phyloP scores from a whole-genome alignment of 108 stramenopile species.

The Nitzschia inconspicua region DNA sequence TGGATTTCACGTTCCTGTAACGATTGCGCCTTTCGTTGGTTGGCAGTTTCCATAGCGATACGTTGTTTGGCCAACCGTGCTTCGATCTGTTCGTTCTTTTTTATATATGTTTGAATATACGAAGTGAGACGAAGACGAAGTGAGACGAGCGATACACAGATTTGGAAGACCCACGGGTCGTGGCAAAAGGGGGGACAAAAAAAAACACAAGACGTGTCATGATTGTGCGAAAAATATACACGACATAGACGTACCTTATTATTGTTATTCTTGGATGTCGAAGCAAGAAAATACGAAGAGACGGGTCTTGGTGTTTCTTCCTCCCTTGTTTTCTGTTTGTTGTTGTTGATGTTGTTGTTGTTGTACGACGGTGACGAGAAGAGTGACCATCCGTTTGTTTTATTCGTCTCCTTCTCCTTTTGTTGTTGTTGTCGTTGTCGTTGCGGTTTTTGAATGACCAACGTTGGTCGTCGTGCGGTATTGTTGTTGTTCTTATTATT shows the following conservation, averaged over 20 bases:
- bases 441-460: neutral
- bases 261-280: neutral
- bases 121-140: neutral
- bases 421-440: no score
- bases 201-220: neutral
- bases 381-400: neutral
- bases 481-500: neutral
- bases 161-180: neutral
- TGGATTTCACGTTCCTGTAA: neutral
- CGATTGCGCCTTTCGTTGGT: neutral
- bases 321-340: neutral
- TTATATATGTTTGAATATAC: neutral
- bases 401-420: neutral
- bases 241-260: neutral
- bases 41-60: neutral
- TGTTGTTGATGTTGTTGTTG: no score
- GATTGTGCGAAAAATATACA: neutral
- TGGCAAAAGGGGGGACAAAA: neutral
- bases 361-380: neutral
- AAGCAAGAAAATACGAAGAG: neutral
- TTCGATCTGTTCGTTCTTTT: neutral
- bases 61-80: neutral
- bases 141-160: neutral
- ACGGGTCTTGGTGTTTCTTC: neutral
- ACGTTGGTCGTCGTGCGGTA: neutral